Evolutionary conservation across 2,329 filamentous ascomycete genomes (phyloP).

Genomic region (Pseudogymnoascus sp.): DNA sequence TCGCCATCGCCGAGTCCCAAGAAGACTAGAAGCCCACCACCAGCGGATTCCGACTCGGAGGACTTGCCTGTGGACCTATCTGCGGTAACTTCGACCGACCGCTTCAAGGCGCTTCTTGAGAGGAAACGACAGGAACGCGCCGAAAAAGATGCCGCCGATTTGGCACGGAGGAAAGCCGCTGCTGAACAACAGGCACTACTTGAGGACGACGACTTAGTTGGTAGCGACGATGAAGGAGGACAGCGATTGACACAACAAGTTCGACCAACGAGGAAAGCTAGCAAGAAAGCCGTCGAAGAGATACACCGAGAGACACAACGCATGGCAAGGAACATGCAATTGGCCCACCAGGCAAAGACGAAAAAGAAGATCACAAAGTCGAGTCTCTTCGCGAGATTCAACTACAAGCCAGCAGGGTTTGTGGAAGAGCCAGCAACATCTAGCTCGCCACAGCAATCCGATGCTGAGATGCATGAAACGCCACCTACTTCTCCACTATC

Average conservation of each 20-base stretch:
- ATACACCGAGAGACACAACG: slow-evolving; percentile 94
- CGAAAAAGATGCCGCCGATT: slow-evolving; percentile 54
- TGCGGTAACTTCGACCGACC: slow-evolving; percentile 29
- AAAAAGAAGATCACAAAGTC: slow-evolving; percentile 85
- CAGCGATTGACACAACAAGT: slow-evolving; percentile 61
- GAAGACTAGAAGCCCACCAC: slow-evolving; percentile 11
- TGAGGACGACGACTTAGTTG: slow-evolving; percentile 51
- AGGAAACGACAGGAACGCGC: slow-evolving; percentile 67
- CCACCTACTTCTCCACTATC: slow-evolving; percentile 65
- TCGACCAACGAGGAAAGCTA: slow-evolving; percentile 73
- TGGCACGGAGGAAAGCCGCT: slow-evolving; percentile 39
- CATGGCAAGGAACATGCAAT: slow-evolving; percentile 81
- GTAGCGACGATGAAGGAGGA: slow-evolving; percentile 58
- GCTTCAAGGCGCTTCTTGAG: slow-evolving; percentile 66
- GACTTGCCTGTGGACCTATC: slow-evolving; percentile 20
- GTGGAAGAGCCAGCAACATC: slow-evolving; percentile 41
- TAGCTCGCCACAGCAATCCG: slow-evolving; percentile 44
- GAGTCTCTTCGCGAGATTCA: slow-evolving; percentile 78
- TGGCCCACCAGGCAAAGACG: slow-evolving; percentile 82
- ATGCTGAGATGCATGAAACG: slow-evolving; percentile 52
- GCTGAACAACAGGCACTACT: slow-evolving; percentile 40
- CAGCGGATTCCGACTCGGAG: slow-evolving; percentile 20
- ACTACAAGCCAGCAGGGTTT: slow-evolving; percentile 50
- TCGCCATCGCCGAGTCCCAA: slow-evolving; percentile 12
- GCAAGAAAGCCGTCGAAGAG: slow-evolving; percentile 90